Base-by-base conservation (phyloP, 2,329 filamentous ascomycete genomes). In the Aspergillus sp. region DNA sequence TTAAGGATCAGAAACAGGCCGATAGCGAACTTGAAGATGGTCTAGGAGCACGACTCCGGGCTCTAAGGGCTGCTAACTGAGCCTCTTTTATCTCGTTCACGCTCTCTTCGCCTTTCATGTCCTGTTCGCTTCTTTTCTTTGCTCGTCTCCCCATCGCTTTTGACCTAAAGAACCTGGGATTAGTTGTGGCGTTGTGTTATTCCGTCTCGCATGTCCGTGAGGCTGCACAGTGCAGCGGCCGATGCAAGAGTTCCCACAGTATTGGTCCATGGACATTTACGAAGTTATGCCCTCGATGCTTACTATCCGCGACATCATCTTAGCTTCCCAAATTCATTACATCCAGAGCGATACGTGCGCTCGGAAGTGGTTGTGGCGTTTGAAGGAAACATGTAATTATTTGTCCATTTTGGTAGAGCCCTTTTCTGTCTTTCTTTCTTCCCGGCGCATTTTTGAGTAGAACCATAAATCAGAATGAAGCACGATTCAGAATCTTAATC, bases 11-110 rank as follows among this genome's bases (percentile, higher is more conserved):
- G 53, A 71, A 73, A 31, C 69, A 71, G 57, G 71, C 71, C 36
- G 73, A 78, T 60, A 64, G 72, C 6, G 74, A 77, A 26, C 67
- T 74, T 3, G 77, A 78, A 65, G 77, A 79, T 69, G 77, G 75
- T 2, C 60, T 79, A 52, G 76, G 73, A 36, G 76, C 75, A 18
- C 71, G 77, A 59, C 60, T 79, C 60, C 69, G 75, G 60, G 77
- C 77, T 54, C 65, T 79, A 52, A 67, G 77, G 57, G 75, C 76
- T 54, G 74, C 70, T 31, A 73, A 67, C 60, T 76, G 55, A 70
- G 49, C 2, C 18, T 49, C n/a, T 18, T 26, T 18, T 10, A 29
- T 29, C 14, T 4, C 31, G 26, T 20, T 42, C 20, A 18, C 20
- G 26, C 26, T 55, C 5, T 45, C 22, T 47, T 42, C 18, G n/a